Evolutionary conservation across 2,329 filamentous ascomycete species (phyloP).

Genomic region (Blumeriella jaapii): DNA sequence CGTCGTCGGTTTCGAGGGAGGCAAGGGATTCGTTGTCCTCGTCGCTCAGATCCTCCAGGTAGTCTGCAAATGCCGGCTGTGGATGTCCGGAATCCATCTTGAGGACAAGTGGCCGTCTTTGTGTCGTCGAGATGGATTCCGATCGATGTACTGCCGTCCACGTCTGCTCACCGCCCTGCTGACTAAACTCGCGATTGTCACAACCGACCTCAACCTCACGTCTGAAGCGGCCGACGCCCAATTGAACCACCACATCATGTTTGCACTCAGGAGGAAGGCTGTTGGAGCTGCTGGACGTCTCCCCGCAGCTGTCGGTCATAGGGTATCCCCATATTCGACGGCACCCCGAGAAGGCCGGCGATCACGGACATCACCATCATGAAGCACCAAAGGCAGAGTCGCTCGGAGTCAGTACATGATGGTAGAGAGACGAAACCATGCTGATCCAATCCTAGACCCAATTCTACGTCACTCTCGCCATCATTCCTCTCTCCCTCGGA

Average conservation of each 20-base stretch:
- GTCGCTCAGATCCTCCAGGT: constrained; percentile 17
- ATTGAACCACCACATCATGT: constrained; percentile 26
- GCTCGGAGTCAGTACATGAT: constrained; percentile 35
- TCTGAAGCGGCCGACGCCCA: constrained; percentile 12
- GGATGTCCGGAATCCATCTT: constrained; percentile 6
- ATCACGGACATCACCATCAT: constrained; percentile 24
- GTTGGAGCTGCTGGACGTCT: constrained; percentile 21
- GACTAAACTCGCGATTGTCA: constrained; percentile 7
- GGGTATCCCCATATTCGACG: constrained; percentile 17
- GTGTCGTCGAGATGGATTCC: neutral
- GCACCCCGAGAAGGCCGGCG: constrained; percentile 16
- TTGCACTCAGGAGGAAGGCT: constrained; percentile 25
- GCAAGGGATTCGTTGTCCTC: constrained; percentile 24
- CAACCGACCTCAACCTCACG: constrained; percentile 11
- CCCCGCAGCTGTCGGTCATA: constrained; percentile 11
- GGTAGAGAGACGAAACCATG: constrained; percentile 2
- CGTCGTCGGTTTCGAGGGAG: constrained; percentile 25
- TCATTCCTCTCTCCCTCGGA: constrained; percentile 33
- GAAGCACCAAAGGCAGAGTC: constrained; percentile 34
- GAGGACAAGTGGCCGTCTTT: constrained; percentile 8
- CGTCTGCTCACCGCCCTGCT: constrained; percentile 6
- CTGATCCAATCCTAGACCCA: constrained; percentile 29
- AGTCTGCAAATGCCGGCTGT: constrained; percentile 6
- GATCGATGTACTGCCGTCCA: neutral
- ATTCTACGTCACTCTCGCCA: constrained; percentile 36